Evolutionary conservation across 2,329 filamentous ascomycete genomes (phyloP).

Genomic region (Sporothrix humicola): DNA sequence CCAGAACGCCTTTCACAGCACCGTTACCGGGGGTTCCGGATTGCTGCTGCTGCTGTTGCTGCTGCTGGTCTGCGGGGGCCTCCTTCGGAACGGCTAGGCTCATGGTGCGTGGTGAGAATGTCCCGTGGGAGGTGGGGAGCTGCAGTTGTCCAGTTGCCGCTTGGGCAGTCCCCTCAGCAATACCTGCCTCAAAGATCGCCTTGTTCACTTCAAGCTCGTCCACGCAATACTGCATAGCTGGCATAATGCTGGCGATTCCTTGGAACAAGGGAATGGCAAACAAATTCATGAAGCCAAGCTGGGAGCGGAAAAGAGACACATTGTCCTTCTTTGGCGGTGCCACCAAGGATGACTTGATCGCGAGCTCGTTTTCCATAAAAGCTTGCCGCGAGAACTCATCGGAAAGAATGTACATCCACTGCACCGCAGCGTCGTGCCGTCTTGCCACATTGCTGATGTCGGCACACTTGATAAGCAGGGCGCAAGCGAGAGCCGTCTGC

Average conservation of each 20-base stretch:
- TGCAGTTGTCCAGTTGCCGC: slow-evolving; percentile 48
- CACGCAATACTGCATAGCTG: slow-evolving; percentile 81
- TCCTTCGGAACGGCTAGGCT: slow-evolving; percentile 46
- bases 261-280: slow-evolving; percentile 93
- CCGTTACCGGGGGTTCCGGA: slow-evolving; percentile 25
- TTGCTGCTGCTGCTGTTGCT: slow-evolving; percentile 24
- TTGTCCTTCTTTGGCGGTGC: slow-evolving; percentile 83
- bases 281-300: slow-evolving; percentile 95
- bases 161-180: slow-evolving; percentile 66
- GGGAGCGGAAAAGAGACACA: slow-evolving; percentile 80
- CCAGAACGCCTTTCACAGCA: background rate
- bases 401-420: slow-evolving; percentile 93
- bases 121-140: slow-evolving; percentile 48
- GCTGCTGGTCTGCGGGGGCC: slow-evolving; percentile 31
- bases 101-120: slow-evolving; percentile 54
- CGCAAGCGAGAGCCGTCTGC: slow-evolving; percentile 81
- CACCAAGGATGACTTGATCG: slow-evolving; percentile 86
- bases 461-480: slow-evolving; percentile 93
- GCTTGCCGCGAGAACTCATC: slow-evolving; percentile 95
- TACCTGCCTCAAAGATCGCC: slow-evolving; percentile 70
- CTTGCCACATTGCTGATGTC: slow-evolving; percentile 98
- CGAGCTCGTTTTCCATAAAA: slow-evolving; percentile 85
- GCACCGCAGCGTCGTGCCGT: slow-evolving; percentile 77
- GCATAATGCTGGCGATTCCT: slow-evolving; percentile 83
- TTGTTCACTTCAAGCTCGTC: slow-evolving; percentile 82